Percentiles rank a stretch among this genome's conserved stretches.
phyloP scores from a whole-genome alignment of 371 early-diverging fungal genomes.

The Mucor sp. region DNA sequence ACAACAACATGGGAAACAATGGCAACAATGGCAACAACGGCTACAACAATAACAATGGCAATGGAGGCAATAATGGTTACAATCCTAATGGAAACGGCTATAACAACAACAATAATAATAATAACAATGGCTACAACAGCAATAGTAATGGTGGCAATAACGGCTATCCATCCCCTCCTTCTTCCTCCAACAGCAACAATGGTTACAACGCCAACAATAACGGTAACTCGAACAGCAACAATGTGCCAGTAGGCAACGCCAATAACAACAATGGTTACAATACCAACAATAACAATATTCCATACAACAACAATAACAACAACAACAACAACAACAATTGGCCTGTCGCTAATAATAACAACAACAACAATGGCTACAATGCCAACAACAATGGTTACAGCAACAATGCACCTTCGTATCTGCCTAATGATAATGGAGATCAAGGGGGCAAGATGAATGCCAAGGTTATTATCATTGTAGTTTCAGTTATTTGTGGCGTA shows the following conservation, averaged over 20 bases:
- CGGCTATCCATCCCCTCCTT: no score
- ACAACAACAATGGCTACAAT: not conserved
- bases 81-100: not conserved
- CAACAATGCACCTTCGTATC: not conserved
- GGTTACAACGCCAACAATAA: slow-evolving; percentile 3
- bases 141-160: slow-evolving; percentile 1
- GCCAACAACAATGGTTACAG: slow-evolving; percentile 10
- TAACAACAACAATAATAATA: not conserved
- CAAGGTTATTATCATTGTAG: slow-evolving; percentile 18
- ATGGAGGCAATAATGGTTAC: not conserved
- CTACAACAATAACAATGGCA: slow-evolving; percentile 10
- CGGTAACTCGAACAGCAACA: not conserved
- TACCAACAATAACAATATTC: slow-evolving; percentile 4
- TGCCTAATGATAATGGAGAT: not conserved
- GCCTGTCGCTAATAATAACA: not conserved
- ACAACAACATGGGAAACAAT: slow-evolving; percentile 8
- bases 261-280: slow-evolving; percentile 12
- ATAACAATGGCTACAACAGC: not conserved
- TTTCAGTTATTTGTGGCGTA: slow-evolving; percentile 22
- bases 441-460: not conserved
- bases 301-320: slow-evolving; percentile 11
- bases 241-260: not conserved
- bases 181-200: not conserved
- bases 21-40: slow-evolving; percentile 2
- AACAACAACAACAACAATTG: slow-evolving; percentile 7